These are phyloP conservation scores for Pochonia chlamydosporia DNA, from an alignment of 2,329 filamentous ascomycete species.

Conservation along the genomic window DNA sequence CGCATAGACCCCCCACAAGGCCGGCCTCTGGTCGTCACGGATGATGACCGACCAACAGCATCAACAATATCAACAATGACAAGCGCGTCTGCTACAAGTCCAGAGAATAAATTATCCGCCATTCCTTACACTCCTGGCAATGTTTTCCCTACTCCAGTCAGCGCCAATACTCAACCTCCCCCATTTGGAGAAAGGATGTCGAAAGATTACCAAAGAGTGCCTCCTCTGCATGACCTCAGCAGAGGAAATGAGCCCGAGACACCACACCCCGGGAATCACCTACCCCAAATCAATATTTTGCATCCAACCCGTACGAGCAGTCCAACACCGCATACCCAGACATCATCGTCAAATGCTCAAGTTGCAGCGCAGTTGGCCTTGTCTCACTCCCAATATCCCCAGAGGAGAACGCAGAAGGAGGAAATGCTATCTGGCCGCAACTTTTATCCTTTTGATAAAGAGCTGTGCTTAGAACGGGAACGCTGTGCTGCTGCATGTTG, in stretches of 20 bases:
- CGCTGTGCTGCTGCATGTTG: constrained; percentile 76
- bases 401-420: constrained; percentile 66
- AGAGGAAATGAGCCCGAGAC: constrained; percentile 48
- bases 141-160: constrained; percentile 57
- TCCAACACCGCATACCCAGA: constrained; percentile 33
- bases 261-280: constrained; percentile 41
- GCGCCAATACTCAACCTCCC: constrained; percentile 42
- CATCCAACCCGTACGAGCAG: constrained; percentile 45
- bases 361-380: constrained; percentile 55
- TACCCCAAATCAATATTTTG: constrained; percentile 54
- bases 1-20: constrained; percentile 59
- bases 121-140: constrained; percentile 49
- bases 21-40: constrained; percentile 42
- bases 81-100: constrained; percentile 51
- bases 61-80: constrained; percentile 54
- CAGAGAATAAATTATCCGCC: constrained; percentile 57
- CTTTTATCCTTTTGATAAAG: constrained; percentile 74
- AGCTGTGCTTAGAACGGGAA: constrained; percentile 78
- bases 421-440: constrained; percentile 78
- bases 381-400: constrained; percentile 46
- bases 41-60: constrained; percentile 54
- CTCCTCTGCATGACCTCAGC: constrained; percentile 53
- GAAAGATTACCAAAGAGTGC: constrained; percentile 56
- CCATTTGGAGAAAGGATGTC: constrained; percentile 43
- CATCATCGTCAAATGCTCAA: constrained; percentile 37